These are phyloP conservation scores for Capronia coronata DNA, from an alignment of 2,329 filamentous ascomycete species.

Conservation along the genomic window DNA sequence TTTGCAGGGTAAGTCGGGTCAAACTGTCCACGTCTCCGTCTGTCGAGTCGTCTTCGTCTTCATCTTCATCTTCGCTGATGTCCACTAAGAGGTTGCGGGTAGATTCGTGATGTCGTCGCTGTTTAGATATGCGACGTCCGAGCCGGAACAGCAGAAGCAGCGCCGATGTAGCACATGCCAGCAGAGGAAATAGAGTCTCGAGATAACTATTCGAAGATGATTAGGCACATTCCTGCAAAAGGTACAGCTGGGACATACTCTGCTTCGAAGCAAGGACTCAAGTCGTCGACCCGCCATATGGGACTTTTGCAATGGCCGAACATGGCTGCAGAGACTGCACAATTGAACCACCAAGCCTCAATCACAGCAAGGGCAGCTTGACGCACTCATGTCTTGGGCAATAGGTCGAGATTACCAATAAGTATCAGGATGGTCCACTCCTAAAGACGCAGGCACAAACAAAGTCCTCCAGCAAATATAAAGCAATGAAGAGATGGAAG, in stretches of 20 bases:
- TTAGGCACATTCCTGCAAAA: constrained; percentile 1
- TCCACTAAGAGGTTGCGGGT: constrained; percentile 34
- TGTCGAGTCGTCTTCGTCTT: constrained; percentile 43
- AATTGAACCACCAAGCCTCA: constrained; percentile 14
- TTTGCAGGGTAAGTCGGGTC: constrained; percentile 47
- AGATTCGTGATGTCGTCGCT: constrained; percentile 1
- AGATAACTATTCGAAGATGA: constrained; percentile 55
- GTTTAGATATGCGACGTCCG: constrained; percentile 3
- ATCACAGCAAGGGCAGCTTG: constrained; percentile 4
- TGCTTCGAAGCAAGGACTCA: constrained; percentile 56
- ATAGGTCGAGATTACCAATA: neutral
- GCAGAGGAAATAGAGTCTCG: constrained; percentile 70
- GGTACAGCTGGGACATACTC: constrained; percentile 37
- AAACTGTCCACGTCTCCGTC: constrained; percentile 47
- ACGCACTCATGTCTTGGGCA: constrained; percentile 9
- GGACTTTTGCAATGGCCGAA: constrained; percentile 52
- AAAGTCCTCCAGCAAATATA: neutral
- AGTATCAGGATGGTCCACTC: too few relatives aligned
- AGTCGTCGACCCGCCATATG: constrained; percentile 56
- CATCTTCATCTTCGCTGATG: constrained; percentile 53
- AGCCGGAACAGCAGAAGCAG: constrained; percentile 32
- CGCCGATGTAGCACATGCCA: constrained; percentile 64
- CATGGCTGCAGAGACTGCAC: constrained; percentile 37
- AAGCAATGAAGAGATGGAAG: neutral
- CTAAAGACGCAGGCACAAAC: neutral